phyloP scores from a whole-genome alignment of 148 eudicot genomes.

The Rhododendron williamsianum region DNA sequence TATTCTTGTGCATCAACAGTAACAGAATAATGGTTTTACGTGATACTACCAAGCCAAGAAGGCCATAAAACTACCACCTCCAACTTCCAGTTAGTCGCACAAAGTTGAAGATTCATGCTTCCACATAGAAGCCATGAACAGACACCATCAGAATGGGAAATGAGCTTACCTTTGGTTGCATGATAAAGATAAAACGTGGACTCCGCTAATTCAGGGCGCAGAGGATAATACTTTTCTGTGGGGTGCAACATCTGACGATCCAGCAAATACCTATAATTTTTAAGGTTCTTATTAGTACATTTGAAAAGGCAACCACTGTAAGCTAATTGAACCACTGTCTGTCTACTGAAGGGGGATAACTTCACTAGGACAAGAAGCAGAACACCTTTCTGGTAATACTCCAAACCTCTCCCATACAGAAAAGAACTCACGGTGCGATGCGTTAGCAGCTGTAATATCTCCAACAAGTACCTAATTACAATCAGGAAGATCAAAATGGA shows the following conservation, averaged over 20 bases:
- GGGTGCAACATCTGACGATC: conserved; percentile 93
- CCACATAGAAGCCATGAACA: neutral
- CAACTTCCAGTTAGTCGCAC: neutral
- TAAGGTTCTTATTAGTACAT: neutral
- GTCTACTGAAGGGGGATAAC: neutral
- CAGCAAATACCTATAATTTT: conserved; percentile 61
- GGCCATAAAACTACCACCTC: neutral
- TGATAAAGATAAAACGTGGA: conserved; percentile 94
- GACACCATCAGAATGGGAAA: neutral
- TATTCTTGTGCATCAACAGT: neutral
- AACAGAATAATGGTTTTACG: neutral
- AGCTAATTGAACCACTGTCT: neutral
- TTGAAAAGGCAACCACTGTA: neutral
- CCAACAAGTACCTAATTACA: conserved; percentile 81
- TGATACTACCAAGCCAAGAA: neutral
- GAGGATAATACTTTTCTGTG: conserved; percentile 91
- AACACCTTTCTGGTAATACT: conserved; percentile 88
- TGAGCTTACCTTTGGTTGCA: conserved; percentile 78
- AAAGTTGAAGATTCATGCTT: neutral
- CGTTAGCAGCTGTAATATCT: conserved; percentile 85
- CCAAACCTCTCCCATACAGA: conserved; percentile 84
- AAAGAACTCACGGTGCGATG: conserved; percentile 89
- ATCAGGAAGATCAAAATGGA: conserved; percentile 15
- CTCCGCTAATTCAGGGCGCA: conserved; percentile 96
- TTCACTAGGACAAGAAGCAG: neutral